Percentiles rank a stretch among this genome's conserved stretches.
phyloP scores from a whole-genome alignment of 257 asterid genomes.

The Cruciata laevipes region DNA sequence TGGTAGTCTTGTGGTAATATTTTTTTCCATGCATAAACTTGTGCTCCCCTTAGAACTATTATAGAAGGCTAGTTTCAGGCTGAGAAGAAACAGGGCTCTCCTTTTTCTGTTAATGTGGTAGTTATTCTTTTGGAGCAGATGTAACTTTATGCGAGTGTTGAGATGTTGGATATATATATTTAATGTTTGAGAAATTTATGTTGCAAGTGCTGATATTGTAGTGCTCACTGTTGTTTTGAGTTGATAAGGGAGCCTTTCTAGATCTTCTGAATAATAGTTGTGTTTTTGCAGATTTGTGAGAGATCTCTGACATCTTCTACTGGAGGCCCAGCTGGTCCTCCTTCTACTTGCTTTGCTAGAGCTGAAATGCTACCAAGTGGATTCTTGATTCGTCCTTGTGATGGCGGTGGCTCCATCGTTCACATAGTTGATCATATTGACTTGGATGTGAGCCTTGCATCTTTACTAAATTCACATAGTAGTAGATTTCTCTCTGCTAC shows the following conservation, averaged over 20 bases:
- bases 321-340: conserved; percentile 88
- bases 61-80: neutral
- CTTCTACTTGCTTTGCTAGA: conserved; percentile 66
- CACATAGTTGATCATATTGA: conserved; percentile 90
- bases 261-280: neutral
- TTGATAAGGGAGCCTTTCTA: neutral
- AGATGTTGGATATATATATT: neutral
- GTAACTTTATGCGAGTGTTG: neutral
- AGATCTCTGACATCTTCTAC: conserved; percentile 67
- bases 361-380: conserved; percentile 95
- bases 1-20: conserved; percentile 88
- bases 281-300: conserved; percentile 68
- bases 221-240: neutral
- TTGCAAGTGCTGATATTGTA: neutral
- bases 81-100: neutral
- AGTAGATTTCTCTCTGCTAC: neutral
- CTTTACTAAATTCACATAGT: neutral
- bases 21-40: neutral
- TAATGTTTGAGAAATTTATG: neutral
- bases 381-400: conserved; percentile 82
- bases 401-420: conserved; percentile 91
- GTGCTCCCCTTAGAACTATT: neutral
- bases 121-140: neutral
- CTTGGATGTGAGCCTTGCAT: conserved; percentile 50
- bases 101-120: neutral